Percentiles rank a stretch among this genome's conserved stretches.
Conservation (phyloP, 768 basidiomycete genomes). For the Mycena alexandri region DNA sequence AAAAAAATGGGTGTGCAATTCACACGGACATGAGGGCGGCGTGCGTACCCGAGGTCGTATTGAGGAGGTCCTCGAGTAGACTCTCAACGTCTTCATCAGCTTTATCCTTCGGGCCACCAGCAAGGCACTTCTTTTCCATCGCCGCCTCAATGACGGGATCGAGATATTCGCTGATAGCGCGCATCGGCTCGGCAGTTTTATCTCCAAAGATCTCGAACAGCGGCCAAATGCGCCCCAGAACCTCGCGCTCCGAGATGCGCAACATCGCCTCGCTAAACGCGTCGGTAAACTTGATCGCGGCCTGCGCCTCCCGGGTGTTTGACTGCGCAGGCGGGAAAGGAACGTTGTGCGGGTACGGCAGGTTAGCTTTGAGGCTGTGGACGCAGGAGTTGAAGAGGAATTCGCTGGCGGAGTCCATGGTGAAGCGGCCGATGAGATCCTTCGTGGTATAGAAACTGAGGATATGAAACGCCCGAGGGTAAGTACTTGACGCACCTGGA, state of each 20-base stretch:
- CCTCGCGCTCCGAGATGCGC: constrained; percentile 53
- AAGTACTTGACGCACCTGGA: constrained; percentile 54
- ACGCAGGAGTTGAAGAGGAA: constrained; percentile 74
- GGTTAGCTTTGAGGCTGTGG: constrained; percentile 60
- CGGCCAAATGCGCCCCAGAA: constrained; percentile 62
- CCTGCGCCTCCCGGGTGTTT: constrained; percentile 43
- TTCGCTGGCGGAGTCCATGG: constrained; percentile 74
- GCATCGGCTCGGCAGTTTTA: constrained; percentile 58
- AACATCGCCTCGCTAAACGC: constrained; percentile 67
- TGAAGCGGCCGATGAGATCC: constrained; percentile 73
- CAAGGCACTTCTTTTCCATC: constrained; percentile 54
- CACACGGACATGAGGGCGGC: constrained; percentile 46
- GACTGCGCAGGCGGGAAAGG: constrained; percentile 40
- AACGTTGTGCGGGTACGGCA: constrained; percentile 67
- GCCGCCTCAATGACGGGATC: constrained; percentile 67
- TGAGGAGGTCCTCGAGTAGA: constrained; percentile 65
- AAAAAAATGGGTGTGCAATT: not conserved
- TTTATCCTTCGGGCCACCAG: constrained; percentile 31
- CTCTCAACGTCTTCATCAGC: constrained; percentile 50
- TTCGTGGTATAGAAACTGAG: constrained; percentile 45
- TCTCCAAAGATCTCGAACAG: constrained; percentile 66
- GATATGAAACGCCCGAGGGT: not conserved
- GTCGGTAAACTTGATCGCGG: constrained; percentile 51
- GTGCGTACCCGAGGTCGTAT: constrained; percentile 62
- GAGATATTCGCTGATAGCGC: constrained; percentile 63